Evolutionary conservation across 805 yeast genomes (phyloP), one percentile per base, ranked within the genome.

Genomic region (Komagataella kurtzmanii): DNA sequence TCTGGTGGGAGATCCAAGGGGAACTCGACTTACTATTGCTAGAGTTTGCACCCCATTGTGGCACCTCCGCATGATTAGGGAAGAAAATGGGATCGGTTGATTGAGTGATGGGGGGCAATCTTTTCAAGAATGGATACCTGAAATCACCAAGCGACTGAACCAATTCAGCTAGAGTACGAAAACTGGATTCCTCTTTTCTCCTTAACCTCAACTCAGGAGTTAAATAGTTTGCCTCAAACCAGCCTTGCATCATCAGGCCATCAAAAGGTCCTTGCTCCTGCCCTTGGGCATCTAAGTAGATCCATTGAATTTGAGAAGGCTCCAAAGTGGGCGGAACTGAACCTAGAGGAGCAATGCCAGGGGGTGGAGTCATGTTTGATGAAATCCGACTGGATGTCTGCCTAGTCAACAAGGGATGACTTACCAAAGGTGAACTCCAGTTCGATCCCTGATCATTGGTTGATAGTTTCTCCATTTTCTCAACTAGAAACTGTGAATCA

Each of bases 251-350:
- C 65, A 75, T 66, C 23, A 66, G 63, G 2, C 90, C 88, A 48
- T 72, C 71, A 65, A 88, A 88, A 3, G 96, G 96, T 19, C 96
- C 96, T 62, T 87, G 95, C 55, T 79, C 81, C 50, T 66, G 73
- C 3, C 85, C 87, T 45, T 73, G 64, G 0, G 87, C 80, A 63
- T 88, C 96, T 51, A 82, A 67, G 63, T 88, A 88, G 53, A 68
- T 67, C 96, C 96, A 88, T 49, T 73, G 67, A 57, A 81, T 71
- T 50, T 70, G 64, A 7, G 59, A 51, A 0, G 67, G 64, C 17
- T 57, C 58, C 50, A 56, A 44, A 36, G 48, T 45, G 7, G 47
- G 47, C 14, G 40, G 40, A 30, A 30, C 40, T 10, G 40, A 10
- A 30, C 40, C 40, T 10, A 30, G 40, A 30, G 40, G 40, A 30